A percentile compares a stretch with the other conserved stretches of the same genome.
Conservation (phyloP, 805 yeast species). For the Candida insectorum region DNA sequence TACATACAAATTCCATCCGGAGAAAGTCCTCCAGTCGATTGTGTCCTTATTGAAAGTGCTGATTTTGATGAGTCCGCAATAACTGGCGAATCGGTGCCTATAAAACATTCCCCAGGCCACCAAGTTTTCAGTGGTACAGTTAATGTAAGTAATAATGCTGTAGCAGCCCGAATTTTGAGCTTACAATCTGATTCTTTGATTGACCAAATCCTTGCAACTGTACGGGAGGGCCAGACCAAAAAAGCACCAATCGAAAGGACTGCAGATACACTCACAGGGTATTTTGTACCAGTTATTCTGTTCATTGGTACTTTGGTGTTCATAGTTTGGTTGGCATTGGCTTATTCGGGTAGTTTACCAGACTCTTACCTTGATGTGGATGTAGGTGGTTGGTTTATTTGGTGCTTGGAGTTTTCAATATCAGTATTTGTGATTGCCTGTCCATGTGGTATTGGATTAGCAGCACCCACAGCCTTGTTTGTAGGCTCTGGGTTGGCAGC, state of each 20-base stretch:
- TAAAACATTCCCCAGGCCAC: conserved; percentile 55
- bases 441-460: conserved; percentile 82
- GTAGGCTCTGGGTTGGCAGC: conserved; percentile 82
- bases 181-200: conserved; percentile 62
- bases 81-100: conserved; percentile 62
- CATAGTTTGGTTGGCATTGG: conserved; percentile 65
- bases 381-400: conserved; percentile 70
- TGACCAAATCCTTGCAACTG: conserved; percentile 67
- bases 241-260: conserved; percentile 71
- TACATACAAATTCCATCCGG: conserved; percentile 48
- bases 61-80: conserved; percentile 61
- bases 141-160: conserved; percentile 54
- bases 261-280: conserved; percentile 66
- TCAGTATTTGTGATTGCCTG: conserved; percentile 82
- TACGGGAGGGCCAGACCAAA: conserved; percentile 68
- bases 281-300: conserved; percentile 70
- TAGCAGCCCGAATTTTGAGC: conserved; percentile 54
- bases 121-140: conserved; percentile 72
- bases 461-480: conserved; percentile 81
- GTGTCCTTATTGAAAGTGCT: conserved; percentile 42
- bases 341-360: conserved; percentile 54
- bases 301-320: conserved; percentile 60
- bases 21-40: conserved; percentile 59
- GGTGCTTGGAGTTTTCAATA: conserved; percentile 76
- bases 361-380: conserved; percentile 54